These are phyloP conservation scores for Backusella tuberculispora DNA, from an alignment of 192 early-diverging fungal species.

Conservation along the genomic window DNA sequence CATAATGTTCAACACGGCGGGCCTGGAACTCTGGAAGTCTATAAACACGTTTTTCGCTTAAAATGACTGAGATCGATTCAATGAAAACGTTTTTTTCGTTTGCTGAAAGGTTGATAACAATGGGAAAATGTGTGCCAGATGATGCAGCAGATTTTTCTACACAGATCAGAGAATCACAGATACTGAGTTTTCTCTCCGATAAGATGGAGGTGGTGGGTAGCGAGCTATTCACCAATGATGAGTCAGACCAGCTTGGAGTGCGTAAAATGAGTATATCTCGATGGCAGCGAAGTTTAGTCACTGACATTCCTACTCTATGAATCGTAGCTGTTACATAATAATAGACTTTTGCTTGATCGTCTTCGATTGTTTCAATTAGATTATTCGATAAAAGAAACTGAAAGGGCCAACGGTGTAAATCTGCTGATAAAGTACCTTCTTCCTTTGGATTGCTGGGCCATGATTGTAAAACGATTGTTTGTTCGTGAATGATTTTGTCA, in stretches of 20 bases:
- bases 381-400: conserved; percentile 34
- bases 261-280: conserved; percentile 31
- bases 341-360: conserved; percentile 32
- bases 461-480: conserved; percentile 35
- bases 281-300: conserved; percentile 22
- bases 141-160: conserved; percentile 36
- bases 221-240: conserved; percentile 24
- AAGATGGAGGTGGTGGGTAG: conserved; percentile 22
- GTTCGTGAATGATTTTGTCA: conserved; percentile 38
- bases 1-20: conserved; percentile 23
- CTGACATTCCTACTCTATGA: conserved; percentile 6
- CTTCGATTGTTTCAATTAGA: conserved; percentile 39
- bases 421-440: not conserved
- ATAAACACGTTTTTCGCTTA: conserved; percentile 30
- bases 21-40: conserved; percentile 34
- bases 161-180: conserved; percentile 27
- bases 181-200: conserved; percentile 17
- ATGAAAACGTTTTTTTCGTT: conserved; percentile 28
- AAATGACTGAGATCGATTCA: conserved; percentile 30
- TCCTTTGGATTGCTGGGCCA: conserved; percentile 3
- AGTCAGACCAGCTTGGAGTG: conserved; percentile 23
- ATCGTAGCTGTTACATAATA: conserved; percentile 28
- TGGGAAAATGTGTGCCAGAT: conserved; percentile 36
- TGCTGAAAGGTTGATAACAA: conserved; percentile 22
- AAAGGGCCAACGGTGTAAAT: conserved; percentile 36